Base-by-base conservation (phyloP, 2,329 filamentous ascomycete genomes). In the Cordyceps cicadae region DNA sequence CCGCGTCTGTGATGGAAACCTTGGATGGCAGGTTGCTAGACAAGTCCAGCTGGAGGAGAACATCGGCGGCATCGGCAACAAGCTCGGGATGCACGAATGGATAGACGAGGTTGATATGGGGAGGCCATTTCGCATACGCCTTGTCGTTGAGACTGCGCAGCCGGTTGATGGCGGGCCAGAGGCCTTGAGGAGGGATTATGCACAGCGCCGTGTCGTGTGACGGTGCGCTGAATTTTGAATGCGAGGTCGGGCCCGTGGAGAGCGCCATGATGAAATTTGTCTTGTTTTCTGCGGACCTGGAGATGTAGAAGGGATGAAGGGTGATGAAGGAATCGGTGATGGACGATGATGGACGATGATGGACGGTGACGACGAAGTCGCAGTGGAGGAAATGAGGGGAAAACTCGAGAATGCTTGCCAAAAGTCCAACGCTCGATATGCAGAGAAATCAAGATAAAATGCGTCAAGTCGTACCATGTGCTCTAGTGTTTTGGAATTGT, bases 61-160 rank as follows among this genome's bases (percentile, higher is more conserved):
- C 60, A 3, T 74, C 68, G 1, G 73, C 72, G 2, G 80, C 82
- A 21, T 68, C 65, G 1, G 72, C 66, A 2, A 89, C 74, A 9
- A 66, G 65, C 2, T 81, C 76, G 0, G 76, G 71, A 3, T 71
- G 68, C 7, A 87, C 82, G 68, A 88, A 89, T 0, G 86, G 87
- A 67, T 88, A 88, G 24, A 87, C 66, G 29, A 89, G 70, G 65
- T 88, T 89, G 66, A 88, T 68, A 65, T 88, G 86, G 14, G 85
- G 82, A 3, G 86, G 85, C 86, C 87, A 89, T 70, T 77, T 82
- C 29, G 74, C 75, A 64, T 80, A 81, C 0, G 80, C 77, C 63
- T 83, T 83, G 70, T 89, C 86, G 70, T 88, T 85, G 14, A 85
- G 72, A n/a, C 74, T 76, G 50, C 86, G 80, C 3, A 89, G 70